phyloP scores from a whole-genome alignment of 371 early-diverging fungal genomes.

The Syncephalastrum racemosum region DNA sequence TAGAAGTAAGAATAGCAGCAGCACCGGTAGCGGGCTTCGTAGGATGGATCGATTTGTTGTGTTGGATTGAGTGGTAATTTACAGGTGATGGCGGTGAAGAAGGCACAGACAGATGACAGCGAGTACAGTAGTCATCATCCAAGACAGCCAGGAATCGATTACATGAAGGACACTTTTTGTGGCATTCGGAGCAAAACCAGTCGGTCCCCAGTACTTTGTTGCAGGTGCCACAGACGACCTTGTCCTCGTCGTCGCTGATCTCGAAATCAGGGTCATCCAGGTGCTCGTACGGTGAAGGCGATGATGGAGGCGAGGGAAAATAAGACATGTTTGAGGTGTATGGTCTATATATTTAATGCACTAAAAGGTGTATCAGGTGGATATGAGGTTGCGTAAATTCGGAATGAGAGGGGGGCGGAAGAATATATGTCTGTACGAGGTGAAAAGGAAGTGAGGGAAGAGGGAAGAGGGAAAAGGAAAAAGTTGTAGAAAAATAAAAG shows the following conservation, averaged over 20 bases:
- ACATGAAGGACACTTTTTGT: constrained; percentile 40
- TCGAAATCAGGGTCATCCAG: constrained; percentile 9
- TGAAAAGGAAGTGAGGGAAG: constrained; percentile 3
- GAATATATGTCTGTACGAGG: too few relatives aligned
- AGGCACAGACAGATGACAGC: constrained; percentile 43
- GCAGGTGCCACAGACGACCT: constrained; percentile 42
- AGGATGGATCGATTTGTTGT: not conserved
- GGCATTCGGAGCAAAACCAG: constrained; percentile 52
- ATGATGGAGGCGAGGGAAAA: constrained; percentile 40
- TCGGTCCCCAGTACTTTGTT: constrained; percentile 38
- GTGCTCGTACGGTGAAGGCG: constrained; percentile 14
- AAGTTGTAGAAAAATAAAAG: not conserved
- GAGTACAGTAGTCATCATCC: constrained; percentile 37
- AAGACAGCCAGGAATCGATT: constrained; percentile 33
- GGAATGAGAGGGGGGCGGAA: not conserved
- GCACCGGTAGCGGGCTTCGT: too few relatives aligned
- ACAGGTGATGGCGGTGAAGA: constrained; percentile 9
- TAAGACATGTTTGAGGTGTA: constrained; percentile 34
- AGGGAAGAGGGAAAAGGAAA: not conserved
- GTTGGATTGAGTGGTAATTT: constrained; percentile 10
- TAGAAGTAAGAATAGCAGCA: too few relatives aligned
- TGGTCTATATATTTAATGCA: too few relatives aligned
- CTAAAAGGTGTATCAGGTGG: too few relatives aligned
- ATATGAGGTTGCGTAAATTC: not conserved
- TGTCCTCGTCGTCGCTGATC: constrained; percentile 8